Evolutionary conservation across 257 asterid species (phyloP).

Genomic region (Solanum lycopersicoides): DNA sequence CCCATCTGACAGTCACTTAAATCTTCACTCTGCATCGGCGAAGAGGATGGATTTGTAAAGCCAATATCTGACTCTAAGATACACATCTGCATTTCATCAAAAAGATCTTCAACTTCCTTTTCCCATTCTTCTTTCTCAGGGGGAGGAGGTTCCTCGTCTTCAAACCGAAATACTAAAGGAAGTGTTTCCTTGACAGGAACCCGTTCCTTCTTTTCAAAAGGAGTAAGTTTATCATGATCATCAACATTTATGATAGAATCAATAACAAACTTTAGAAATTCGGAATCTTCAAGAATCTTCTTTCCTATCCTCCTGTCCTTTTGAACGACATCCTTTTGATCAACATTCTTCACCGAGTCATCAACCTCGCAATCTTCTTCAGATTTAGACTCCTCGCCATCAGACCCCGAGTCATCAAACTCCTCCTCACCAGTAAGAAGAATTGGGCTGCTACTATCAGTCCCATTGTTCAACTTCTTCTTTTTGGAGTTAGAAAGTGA

Average conservation of each 20-base stretch:
- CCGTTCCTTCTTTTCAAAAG: constrained; percentile 2
- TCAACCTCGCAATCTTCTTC: background rate
- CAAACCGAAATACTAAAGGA: constrained; percentile 52
- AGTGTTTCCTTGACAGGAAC: background rate
- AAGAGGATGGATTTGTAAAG: background rate
- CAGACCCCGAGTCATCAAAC: background rate
- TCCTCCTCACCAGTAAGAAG: background rate
- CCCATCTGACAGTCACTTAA: constrained; percentile 32
- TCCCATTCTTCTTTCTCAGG: constrained; percentile 32
- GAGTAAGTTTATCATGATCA: constrained; percentile 1
- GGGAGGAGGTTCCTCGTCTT: constrained; percentile 21
- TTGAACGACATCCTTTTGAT: background rate
- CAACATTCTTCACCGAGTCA: background rate
- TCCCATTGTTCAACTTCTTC: background rate
- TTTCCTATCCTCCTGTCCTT: background rate
- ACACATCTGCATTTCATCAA: constrained; percentile 33
- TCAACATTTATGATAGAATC: constrained; percentile 18
- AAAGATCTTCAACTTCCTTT: constrained; percentile 37
- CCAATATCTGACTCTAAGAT: constrained; percentile 17
- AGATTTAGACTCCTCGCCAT: background rate
- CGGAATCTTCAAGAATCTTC: background rate
- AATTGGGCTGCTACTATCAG: background rate
- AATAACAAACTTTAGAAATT: constrained; percentile 12
- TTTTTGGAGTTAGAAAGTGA: background rate
- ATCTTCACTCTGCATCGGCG: background rate